Conservation (phyloP, 371 early-diverging fungal species). For the Mucor saturninus region DNA sequence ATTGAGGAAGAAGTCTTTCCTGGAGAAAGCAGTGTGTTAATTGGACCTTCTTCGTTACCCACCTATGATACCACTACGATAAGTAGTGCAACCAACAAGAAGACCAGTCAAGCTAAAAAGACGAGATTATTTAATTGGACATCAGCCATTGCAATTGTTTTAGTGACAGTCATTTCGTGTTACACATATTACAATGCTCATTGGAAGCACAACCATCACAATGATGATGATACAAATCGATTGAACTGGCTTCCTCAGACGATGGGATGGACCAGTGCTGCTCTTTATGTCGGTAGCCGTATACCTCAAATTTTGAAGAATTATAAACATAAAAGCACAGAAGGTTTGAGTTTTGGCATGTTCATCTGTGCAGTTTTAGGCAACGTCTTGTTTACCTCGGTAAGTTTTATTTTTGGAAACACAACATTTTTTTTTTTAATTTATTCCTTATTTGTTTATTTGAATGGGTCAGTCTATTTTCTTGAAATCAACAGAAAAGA, state of each 20-base stretch:
- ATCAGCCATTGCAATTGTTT: conserved; percentile 17
- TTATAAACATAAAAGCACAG: conserved; percentile 63
- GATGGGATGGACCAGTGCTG: conserved; percentile 54
- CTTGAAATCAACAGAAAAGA: conserved; percentile 45
- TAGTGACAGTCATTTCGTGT: conserved; percentile 28
- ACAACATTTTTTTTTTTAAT: background rate
- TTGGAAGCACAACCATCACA: conserved; percentile 1
- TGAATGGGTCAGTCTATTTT: conserved; percentile 49
- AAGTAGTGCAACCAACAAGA: background rate
- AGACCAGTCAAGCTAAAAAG: conserved; percentile 9
- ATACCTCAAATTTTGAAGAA: conserved; percentile 80
- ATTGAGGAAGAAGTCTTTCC: conserved; percentile 10
- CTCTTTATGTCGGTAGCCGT: conserved; percentile 60
- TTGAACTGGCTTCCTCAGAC: conserved; percentile 33
- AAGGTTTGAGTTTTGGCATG: conserved; percentile 77
- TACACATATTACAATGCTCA: conserved; percentile 27
- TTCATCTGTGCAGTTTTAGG: conserved; percentile 77
- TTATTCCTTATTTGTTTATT: background rate
- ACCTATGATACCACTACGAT: background rate
- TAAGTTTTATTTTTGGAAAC: background rate
- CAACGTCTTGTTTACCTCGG: conserved; percentile 21
- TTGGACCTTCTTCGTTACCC: background rate
- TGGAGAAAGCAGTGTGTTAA: conserved; percentile 8
- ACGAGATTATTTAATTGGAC: conserved; percentile 18
- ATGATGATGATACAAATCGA: background rate